Evolutionary conservation across 1,139 yeast species (phyloP), one percentile per base, ranked within the genome.

Genomic region (Saccharomyces pastorianus): DNA sequence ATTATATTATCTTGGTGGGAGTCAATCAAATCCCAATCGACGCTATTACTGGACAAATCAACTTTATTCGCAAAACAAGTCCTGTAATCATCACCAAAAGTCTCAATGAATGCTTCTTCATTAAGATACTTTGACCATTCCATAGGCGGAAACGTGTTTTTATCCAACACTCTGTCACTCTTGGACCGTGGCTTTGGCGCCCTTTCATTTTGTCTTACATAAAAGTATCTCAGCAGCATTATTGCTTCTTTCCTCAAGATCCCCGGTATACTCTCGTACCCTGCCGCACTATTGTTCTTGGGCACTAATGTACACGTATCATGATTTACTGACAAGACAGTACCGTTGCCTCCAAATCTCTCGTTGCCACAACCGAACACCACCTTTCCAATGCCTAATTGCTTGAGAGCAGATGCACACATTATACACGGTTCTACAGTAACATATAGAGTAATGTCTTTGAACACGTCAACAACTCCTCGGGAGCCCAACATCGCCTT

Each of bases 381-480:
- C 1, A 91, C 96, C 47, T 76, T 75, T 25, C 81, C 73, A 20
- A 93, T 81, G 1, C 87, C 85, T 41, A 91, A 69, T 64, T 93
- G 99, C 55, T 93, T 79, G 51, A 93, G 72, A 2, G 96, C 93
- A 29, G 95, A 84, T 0, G 97, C 98, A 73, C 99, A 93, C 99
- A 93, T 93, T 9, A 95, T 85, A 69, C 99, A 93, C 0, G 99
- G 99, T 69, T 93, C 99, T 1, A 93, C 98, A 0, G 98, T 89
- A 26, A 93, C 99, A 69, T 90, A 93, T 20, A 93, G 74, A 34
- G 82, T 82, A 57, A 81, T 68, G 60, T 79, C 76, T 52, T 71
- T 64, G 71, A 89, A 73, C 13, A 82, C 61, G 11, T 62, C 56
- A 1, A 28, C 27, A 41, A 54, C 42, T 38, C 44, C 44, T 6